phyloP scores from a whole-genome alignment of 1,284 basidiomycete species.

The Microbotryum lychnidis-dioicae region DNA sequence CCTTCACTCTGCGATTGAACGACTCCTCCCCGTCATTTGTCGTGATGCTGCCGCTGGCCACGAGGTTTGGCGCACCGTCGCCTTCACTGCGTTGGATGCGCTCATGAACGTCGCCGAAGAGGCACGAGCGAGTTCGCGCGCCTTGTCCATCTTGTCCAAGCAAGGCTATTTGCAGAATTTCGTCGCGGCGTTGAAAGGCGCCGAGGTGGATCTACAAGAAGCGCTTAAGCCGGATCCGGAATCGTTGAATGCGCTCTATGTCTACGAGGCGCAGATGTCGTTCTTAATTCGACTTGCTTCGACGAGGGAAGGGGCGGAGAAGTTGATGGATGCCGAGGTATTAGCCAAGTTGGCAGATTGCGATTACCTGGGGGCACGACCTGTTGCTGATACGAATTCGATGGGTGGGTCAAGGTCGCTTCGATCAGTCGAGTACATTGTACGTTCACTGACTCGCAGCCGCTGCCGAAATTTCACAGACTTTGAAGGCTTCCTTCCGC shows the following conservation, averaged over 20 bases:
- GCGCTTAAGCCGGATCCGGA: slow-evolving; percentile 84
- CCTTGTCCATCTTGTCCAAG: slow-evolving; percentile 51
- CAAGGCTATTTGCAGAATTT: slow-evolving; percentile 78
- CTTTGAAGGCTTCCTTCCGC: slow-evolving; percentile 74
- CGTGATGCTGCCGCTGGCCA: slow-evolving; percentile 88
- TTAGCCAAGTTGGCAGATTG: slow-evolving; percentile 73
- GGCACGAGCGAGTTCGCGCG: slow-evolving; percentile 45
- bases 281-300: slow-evolving; percentile 77
- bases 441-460: neutral
- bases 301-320: slow-evolving; percentile 71
- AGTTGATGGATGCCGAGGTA: slow-evolving; percentile 69
- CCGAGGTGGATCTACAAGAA: slow-evolving; percentile 66
- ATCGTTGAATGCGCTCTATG: slow-evolving; percentile 82
- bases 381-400: slow-evolving; percentile 70
- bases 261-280: slow-evolving; percentile 90
- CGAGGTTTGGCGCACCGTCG: slow-evolving; percentile 93
- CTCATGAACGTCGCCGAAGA: slow-evolving; percentile 46
- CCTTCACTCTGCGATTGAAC: slow-evolving; percentile 48
- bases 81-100: slow-evolving; percentile 76
- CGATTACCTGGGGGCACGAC: slow-evolving; percentile 73
- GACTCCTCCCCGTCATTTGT: slow-evolving; percentile 66
- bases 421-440: neutral
- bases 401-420: slow-evolving; percentile 52
- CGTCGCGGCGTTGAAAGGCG: slow-evolving; percentile 71
- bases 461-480: slow-evolving; percentile 46